Percentiles rank a stretch among this genome's conserved stretches.
phyloP scores from a whole-genome alignment of 2,329 filamentous ascomycete species.

The Salinomyces thailandicus region DNA sequence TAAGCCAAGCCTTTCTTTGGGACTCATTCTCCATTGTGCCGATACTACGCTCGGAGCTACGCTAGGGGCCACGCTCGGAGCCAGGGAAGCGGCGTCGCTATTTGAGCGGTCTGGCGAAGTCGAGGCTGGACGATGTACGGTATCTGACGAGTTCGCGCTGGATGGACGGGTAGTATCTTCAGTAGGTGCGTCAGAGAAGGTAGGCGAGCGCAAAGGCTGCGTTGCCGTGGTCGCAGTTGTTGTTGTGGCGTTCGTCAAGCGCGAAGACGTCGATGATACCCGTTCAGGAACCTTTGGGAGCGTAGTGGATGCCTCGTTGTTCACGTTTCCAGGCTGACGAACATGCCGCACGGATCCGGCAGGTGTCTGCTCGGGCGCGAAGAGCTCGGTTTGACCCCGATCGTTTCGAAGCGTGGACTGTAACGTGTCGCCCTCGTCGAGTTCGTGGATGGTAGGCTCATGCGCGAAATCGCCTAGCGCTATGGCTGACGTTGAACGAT shows the following conservation, averaged over 20 bases:
- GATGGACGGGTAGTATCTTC: neutral
- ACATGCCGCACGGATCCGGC: neutral
- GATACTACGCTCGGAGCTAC: conserved; percentile 6
- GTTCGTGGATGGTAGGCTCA: conserved; percentile 3
- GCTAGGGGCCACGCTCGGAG: conserved; percentile 3
- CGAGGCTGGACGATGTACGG: neutral
- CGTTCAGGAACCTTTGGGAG: neutral
- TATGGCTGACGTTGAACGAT: neutral
- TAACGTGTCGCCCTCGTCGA: neutral
- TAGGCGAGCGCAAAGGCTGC: neutral
- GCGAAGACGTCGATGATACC: conserved; percentile 1
- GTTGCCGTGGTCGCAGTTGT: neutral
- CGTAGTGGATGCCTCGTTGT: neutral
- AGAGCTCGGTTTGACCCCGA: conserved; percentile 4
- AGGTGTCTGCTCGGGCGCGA: conserved; percentile 3
- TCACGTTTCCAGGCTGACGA: too few species aligned
- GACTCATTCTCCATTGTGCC: conserved; percentile 6
- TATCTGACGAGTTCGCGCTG: neutral
- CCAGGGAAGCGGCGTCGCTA: conserved; percentile 4
- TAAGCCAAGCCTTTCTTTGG: conserved; percentile 6
- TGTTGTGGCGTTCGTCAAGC: neutral
- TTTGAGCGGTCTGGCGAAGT: conserved; percentile 3
- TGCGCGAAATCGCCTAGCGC: neutral
- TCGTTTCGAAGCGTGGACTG: conserved; percentile 4
- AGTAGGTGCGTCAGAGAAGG: neutral